Evolutionary conservation across 129 eudicot genomes (phyloP), one percentile per base, ranked within the genome.

Genomic region (Flaveria bidentis): DNA sequence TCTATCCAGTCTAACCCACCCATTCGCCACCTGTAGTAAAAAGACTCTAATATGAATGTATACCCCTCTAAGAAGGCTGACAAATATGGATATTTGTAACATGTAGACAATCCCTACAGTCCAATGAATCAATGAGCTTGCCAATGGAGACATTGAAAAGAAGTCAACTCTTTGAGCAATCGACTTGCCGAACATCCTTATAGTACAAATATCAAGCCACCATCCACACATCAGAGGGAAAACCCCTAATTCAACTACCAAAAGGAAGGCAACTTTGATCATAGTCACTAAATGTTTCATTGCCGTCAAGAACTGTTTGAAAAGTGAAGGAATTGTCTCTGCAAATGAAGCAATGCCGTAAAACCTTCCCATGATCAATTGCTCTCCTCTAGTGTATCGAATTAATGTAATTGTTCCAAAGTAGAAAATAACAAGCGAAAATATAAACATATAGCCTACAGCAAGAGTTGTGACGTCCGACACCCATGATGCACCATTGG

Each of bases 21-120:
- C 20, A 9, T 63, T 61, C 28, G 13, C 20, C 69, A 63, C 46
- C 69, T 63, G 20, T 15, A 16, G 69, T 14, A 33, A 30, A 26
- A 53, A 58, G 9, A 44, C 13, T 12, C 75, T 55, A 2, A 64
- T 50, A 75, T 47, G 69, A 1, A 11, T 28, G 15, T 51, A 62
- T 90, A 92, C 98, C 94, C 96, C 98, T 87, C 98, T 90, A 80
- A 92, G 96, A 92, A 92, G 98, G 89, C 98, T 93, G 70, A 93
- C 98, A 73, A 93, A 93, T 83, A 93, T 84, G 68, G 95, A 90
- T 72, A 90, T 93, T 80, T 93, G 98, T 69, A 93, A 81, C 98
- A 93, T 93, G 87, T 93, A 93, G 36, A 93, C 91, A 56, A 93
- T 93, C 58, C 98, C 98, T 5, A 93, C 96, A 72, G 88, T 95